These are phyloP conservation scores for Pisolithus microcarpus DNA, from an alignment of 768 basidiomycete species.

Conservation along the genomic window DNA sequence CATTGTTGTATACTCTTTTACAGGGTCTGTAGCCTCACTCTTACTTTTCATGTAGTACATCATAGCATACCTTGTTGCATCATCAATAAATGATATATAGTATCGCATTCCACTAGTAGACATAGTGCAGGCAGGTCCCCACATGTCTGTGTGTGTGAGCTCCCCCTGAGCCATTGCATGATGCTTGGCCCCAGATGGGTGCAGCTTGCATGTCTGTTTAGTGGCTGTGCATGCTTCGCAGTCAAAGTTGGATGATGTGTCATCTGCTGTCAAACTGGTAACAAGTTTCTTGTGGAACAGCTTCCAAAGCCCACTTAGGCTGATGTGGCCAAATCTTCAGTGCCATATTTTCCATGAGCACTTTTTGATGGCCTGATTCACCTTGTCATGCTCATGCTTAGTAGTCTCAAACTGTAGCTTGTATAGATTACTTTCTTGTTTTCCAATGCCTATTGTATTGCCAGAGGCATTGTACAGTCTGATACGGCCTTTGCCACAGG, in stretches of 20 bases:
- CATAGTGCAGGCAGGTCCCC: not conserved
- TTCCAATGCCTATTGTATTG: too few relatives aligned
- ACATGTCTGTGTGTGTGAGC: slow-evolving; percentile 5
- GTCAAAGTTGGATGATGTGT: not conserved
- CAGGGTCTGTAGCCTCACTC: not conserved
- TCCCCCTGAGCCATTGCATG: not conserved
- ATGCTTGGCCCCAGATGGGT: not conserved
- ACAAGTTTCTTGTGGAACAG: not conserved
- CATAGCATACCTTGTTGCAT: not conserved
- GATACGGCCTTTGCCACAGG: too few relatives aligned
- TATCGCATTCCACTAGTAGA: not conserved
- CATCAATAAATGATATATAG: not conserved
- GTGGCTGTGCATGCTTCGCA: slow-evolving; percentile 4
- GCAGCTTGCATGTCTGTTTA: not conserved
- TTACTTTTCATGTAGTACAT: not conserved
- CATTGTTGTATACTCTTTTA: not conserved
- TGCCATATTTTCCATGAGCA: too few relatives aligned
- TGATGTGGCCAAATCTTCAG: not conserved
- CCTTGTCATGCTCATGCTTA: too few relatives aligned
- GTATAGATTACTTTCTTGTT: too few relatives aligned
- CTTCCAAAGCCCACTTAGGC: not conserved
- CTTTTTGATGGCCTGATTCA: too few relatives aligned
- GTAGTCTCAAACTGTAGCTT: too few relatives aligned
- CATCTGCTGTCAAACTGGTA: not conserved
- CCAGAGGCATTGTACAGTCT: too few relatives aligned